Percentiles rank a stretch among this genome's conserved stretches.
These are phyloP conservation scores for Mallotus japonicus DNA, from an alignment of 441 rosid genomes.

Conservation along the genomic window DNA sequence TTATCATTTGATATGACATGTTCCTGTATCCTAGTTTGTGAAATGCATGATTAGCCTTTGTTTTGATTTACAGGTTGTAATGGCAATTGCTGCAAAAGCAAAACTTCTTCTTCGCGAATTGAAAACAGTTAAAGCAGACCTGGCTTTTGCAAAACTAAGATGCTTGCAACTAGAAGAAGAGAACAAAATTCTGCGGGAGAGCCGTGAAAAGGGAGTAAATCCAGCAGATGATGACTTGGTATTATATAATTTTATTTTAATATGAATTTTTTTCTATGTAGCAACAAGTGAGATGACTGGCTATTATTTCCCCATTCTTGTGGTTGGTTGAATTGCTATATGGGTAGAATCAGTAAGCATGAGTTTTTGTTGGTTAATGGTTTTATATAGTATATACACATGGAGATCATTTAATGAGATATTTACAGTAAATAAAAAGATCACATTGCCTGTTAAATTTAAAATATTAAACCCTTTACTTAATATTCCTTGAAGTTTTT, in stretches of 20 bases:
- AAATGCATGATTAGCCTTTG: conserved; percentile 35
- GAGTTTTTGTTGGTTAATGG: not conserved
- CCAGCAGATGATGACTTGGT: conserved; percentile 94
- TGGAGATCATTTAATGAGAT: not conserved
- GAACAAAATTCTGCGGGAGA: conserved; percentile 80
- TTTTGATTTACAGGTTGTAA: conserved; percentile 68
- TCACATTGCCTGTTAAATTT: too few species aligned
- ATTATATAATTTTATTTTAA: conserved; percentile 8
- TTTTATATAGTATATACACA: not conserved
- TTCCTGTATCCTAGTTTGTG: conserved; percentile 22
- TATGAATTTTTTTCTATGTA: not conserved
- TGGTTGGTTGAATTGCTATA: not conserved
- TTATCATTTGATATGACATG: too few species aligned
- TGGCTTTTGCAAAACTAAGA: conserved; percentile 84
- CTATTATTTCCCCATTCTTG: not conserved
- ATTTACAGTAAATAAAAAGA: not conserved
- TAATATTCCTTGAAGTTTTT: not conserved
- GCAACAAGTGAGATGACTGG: not conserved
- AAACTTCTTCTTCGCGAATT: conserved; percentile 93
- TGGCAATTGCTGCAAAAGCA: conserved; percentile 99
- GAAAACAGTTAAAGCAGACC: conserved; percentile 91
- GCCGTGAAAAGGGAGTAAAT: conserved; percentile 70
- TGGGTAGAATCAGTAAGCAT: not conserved
- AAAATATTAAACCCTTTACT: too few species aligned
- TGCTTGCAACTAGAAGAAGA: conserved; percentile 91